These are phyloP conservation scores for Venturia carpophila DNA, from an alignment of 2,329 filamentous ascomycete species.

Conservation along the genomic window DNA sequence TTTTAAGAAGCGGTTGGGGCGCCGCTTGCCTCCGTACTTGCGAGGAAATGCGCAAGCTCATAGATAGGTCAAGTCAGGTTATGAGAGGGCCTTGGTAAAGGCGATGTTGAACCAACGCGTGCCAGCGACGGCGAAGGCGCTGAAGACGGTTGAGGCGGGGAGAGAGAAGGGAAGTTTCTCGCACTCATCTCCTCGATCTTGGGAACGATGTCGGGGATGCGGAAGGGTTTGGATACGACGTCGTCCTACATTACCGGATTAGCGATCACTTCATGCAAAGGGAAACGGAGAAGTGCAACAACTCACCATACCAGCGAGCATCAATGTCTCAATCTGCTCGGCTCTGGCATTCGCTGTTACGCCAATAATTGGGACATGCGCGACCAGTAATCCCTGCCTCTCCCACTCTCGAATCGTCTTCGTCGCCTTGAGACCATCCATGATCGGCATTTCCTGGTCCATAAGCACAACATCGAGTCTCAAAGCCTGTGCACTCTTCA, in stretches of 20 bases:
- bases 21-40: not conserved
- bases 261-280: not conserved
- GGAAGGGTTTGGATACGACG: slow-evolving; percentile 44
- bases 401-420: slow-evolving; percentile 32
- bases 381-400: slow-evolving; percentile 27
- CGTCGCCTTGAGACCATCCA: slow-evolving; percentile 35
- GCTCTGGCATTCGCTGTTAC: slow-evolving; percentile 36
- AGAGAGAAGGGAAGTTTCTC: not conserved
- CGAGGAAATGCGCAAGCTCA: not conserved
- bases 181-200: slow-evolving; percentile 41
- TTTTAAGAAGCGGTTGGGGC: not conserved
- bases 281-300: no score
- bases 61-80: not conserved
- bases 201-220: slow-evolving; percentile 43
- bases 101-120: not conserved
- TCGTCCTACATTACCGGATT: slow-evolving; percentile 33
- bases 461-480: slow-evolving; percentile 26
- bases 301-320: slow-evolving; percentile 32
- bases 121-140: not conserved
- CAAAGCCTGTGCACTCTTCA: not conserved
- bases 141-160: not conserved
- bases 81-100: not conserved
- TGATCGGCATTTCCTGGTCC: slow-evolving; percentile 36
- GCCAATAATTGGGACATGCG: slow-evolving; percentile 35
- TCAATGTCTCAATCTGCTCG: slow-evolving; percentile 34